Percentiles rank a stretch among this genome's conserved stretches.
Evolutionary conservation across 331 rosid species (phyloP).

Genomic region (Malus hybrid): DNA sequence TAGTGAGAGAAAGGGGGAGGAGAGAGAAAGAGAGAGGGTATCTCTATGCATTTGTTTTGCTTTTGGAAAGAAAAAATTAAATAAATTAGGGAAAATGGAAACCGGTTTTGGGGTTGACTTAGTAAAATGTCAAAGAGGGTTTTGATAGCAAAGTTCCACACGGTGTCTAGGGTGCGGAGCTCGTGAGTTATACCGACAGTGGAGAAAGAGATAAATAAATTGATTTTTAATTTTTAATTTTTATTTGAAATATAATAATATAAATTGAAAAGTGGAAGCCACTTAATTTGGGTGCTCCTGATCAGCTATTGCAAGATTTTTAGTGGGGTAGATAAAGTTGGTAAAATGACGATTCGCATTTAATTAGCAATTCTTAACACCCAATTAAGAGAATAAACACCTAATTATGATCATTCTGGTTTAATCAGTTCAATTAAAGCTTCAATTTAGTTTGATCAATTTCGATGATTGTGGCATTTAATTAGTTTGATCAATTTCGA

Average conservation of each 20-base stretch:
- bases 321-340: conserved; percentile 1
- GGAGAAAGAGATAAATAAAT: neutral
- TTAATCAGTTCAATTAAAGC: neutral
- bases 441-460: neutral
- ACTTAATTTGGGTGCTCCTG: conserved; percentile 1
- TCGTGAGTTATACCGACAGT: conserved; percentile 51
- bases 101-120: conserved; percentile 55
- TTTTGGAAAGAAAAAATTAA: neutral
- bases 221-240: neutral
- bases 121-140: conserved; percentile 50
- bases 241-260: neutral
- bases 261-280: conserved; percentile 3
- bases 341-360: neutral
- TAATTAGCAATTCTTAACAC: neutral
- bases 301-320: neutral
- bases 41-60: conserved; percentile 36
- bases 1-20: conserved; percentile 12
- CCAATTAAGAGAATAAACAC: too few species aligned
- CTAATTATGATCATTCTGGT: neutral
- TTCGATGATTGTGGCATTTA: neutral
- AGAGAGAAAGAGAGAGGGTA: conserved; percentile 35
- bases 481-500: neutral
- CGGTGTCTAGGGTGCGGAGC: conserved; percentile 39
- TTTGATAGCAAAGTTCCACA: conserved; percentile 33
- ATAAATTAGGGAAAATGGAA: neutral